phyloP scores from a whole-genome alignment of 2,329 filamentous ascomycete genomes.

The Akanthomyces lecanii region DNA sequence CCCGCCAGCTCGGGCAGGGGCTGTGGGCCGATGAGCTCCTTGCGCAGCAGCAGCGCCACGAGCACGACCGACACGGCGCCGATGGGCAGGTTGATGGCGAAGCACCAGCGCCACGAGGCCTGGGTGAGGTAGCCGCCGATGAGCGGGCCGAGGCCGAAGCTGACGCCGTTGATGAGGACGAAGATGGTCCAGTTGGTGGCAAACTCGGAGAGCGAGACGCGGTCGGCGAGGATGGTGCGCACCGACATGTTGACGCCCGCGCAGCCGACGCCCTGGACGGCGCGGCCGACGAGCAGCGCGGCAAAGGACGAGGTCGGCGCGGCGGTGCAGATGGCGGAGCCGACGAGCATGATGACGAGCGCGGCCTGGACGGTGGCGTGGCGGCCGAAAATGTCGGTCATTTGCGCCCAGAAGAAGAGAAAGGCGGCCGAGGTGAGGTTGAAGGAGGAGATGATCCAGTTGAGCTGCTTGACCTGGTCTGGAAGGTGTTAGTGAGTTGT shows the following conservation, averaged over 20 bases:
- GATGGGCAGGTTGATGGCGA: conserved; percentile 58
- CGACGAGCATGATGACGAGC: conserved; percentile 49
- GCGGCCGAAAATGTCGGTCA: conserved; percentile 57
- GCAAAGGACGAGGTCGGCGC: conserved; percentile 46
- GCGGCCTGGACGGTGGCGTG: conserved; percentile 51
- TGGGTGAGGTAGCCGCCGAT: conserved; percentile 54
- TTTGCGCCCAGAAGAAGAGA: conserved; percentile 57
- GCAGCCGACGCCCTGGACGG: conserved; percentile 54
- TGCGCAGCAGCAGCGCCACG: conserved; percentile 53
- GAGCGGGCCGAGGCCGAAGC: conserved; percentile 54
- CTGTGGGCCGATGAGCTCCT: conserved; percentile 53
- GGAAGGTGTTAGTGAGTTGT: conserved; percentile 51
- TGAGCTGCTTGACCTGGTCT: conserved; percentile 47
- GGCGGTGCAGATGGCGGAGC: conserved; percentile 53
- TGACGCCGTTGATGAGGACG: conserved; percentile 50
- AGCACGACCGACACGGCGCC: conserved; percentile 46
- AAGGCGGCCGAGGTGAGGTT: conserved; percentile 60
- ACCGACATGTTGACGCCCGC: conserved; percentile 54
- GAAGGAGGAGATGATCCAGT: conserved; percentile 63
- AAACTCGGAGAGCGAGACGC: conserved; percentile 53
- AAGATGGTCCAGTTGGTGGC: conserved; percentile 55
- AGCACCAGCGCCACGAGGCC: conserved; percentile 62
- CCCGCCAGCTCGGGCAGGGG: conserved; percentile 42
- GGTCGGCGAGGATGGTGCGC: conserved; percentile 55
- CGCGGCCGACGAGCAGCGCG: conserved; percentile 54